Evolutionary conservation across 2,329 filamentous ascomycete species (phyloP).

Genomic region (Colletotrichum higginsianum): DNA sequence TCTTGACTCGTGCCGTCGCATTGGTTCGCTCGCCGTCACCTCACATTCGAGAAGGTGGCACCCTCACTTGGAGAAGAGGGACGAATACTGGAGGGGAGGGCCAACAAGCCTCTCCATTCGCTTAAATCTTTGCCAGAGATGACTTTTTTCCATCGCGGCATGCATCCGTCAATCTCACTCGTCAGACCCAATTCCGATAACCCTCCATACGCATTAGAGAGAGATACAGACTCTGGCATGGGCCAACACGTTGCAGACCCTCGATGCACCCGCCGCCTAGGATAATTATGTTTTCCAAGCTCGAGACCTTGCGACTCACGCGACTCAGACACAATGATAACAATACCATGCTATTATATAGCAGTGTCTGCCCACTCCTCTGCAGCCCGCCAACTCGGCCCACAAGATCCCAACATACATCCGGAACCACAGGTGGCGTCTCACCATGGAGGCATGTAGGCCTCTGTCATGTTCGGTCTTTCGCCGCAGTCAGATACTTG

Average conservation of each 20-base stretch:
- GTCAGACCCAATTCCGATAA: neutral
- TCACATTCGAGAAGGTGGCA: constrained; percentile 26
- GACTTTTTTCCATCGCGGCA: constrained; percentile 8
- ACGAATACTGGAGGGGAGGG: neutral
- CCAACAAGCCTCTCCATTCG: constrained; percentile 17
- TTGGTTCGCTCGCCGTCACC: constrained; percentile 20
- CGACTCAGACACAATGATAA: neutral
- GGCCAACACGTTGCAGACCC: constrained; percentile 28
- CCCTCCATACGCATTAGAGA: neutral
- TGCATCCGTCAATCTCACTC: constrained; percentile 16
- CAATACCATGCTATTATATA: neutral
- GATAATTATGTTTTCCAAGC: neutral
- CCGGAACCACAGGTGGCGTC: constrained; percentile 16
- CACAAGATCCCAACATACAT: constrained; percentile 6
- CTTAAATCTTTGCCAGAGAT: constrained; percentile 3
- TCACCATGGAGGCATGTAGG: constrained; percentile 4
- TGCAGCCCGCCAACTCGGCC: constrained; percentile 14
- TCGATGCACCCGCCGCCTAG: constrained; percentile 21
- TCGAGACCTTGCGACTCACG: constrained; percentile 24
- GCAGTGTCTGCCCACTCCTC: neutral
- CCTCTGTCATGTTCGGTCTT: neutral
- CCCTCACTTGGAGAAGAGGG: constrained; percentile 27
- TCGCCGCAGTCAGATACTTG: constrained; percentile 14
- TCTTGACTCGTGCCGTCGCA: constrained; percentile 42
- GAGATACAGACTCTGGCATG: constrained; percentile 3